phyloP scores from a whole-genome alignment of 768 basidiomycete species.

The Xerocomus spinulosus region DNA sequence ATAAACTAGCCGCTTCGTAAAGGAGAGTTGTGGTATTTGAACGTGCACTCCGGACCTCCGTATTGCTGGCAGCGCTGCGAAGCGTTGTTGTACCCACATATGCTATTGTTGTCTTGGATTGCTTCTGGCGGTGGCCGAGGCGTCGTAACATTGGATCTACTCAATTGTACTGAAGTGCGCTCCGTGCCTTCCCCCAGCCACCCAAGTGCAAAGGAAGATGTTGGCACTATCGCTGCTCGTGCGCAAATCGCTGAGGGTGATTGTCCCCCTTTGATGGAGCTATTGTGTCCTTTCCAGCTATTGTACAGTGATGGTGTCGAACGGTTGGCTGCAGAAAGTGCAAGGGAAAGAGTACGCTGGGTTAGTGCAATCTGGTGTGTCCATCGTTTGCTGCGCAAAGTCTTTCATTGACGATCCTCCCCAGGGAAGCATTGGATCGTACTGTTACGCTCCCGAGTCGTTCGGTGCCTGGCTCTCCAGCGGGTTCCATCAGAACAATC shows the following conservation, averaged over 20 bases:
- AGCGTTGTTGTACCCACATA: constrained; percentile 77
- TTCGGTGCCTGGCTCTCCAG: constrained; percentile 42
- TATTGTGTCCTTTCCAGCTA: constrained; percentile 87
- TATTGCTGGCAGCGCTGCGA: constrained; percentile 81
- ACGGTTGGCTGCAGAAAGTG: constrained; percentile 81
- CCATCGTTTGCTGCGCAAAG: constrained; percentile 1
- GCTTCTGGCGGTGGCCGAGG: constrained; percentile 79
- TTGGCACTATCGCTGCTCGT: constrained; percentile 79
- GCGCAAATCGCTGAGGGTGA: constrained; percentile 47
- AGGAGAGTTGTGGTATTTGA: constrained; percentile 86
- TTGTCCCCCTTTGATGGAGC: constrained; percentile 54
- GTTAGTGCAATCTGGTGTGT: constrained; percentile 83
- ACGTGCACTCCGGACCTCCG: constrained; percentile 78
- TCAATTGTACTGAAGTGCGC: constrained; percentile 84
- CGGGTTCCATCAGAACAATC: constrained; percentile 66
- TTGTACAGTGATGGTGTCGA: constrained; percentile 88
- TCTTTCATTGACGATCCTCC: constrained; percentile 1
- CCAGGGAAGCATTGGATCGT: constrained; percentile 76
- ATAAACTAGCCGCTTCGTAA: constrained; percentile 70
- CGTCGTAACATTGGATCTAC: constrained; percentile 78
- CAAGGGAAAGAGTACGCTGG: constrained; percentile 84
- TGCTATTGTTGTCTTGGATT: constrained; percentile 83
- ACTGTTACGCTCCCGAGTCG: constrained; percentile 48
- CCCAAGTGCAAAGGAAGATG: constrained; percentile 76
- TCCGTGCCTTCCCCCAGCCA: constrained; percentile 79